Conservation (phyloP, 169 alveolate genomes). For the Eimeria sp. region DNA sequence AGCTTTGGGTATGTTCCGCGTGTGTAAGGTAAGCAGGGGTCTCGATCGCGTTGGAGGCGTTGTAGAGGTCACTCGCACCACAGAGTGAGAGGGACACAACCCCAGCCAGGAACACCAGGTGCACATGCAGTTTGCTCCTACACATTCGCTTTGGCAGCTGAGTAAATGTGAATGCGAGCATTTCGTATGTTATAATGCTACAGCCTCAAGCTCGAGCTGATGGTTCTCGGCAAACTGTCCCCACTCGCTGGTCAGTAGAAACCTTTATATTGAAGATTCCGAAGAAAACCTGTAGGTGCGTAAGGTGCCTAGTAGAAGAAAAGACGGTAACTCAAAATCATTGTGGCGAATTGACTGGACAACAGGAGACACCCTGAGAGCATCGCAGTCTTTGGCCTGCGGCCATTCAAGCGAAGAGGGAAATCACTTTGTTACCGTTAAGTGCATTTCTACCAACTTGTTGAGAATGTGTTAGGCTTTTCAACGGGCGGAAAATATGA, state of each 20-base stretch:
- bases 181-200: background rate
- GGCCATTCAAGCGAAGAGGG: background rate
- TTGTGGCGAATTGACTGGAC: background rate
- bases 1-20: background rate
- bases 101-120: background rate
- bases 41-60: background rate
- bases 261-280: background rate
- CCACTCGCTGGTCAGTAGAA: background rate
- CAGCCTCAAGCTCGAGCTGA: background rate
- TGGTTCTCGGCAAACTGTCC: background rate
- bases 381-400: background rate
- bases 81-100: background rate
- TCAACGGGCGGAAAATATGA: background rate
- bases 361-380: background rate
- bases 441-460: background rate
- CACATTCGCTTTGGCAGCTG: background rate
- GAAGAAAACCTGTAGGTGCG: background rate
- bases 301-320: background rate
- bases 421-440: background rate
- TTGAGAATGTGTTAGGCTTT: background rate
- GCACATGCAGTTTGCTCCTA: background rate
- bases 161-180: background rate
- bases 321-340: background rate
- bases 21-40: background rate
- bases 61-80: background rate